Evolutionary conservation across 805 yeast genomes (phyloP), one percentile per base, ranked within the genome.

Genomic region (Saccharomycopsis sp.): DNA sequence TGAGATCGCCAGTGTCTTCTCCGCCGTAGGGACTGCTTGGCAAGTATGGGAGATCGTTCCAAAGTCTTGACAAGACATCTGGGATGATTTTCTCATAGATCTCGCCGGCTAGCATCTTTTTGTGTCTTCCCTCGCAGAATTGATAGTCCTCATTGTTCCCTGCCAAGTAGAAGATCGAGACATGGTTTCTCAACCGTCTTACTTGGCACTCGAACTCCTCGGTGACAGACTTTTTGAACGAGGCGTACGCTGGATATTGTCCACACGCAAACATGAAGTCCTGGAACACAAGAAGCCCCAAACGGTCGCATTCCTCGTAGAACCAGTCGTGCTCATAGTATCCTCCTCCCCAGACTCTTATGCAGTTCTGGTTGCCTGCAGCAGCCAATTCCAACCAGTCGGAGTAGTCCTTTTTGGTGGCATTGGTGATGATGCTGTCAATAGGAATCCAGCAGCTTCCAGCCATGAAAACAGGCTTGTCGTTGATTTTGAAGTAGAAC

Each of bases 211-310:
- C 63, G 1, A 70, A 73, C 61, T 79, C 84, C 12, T 62, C 57
- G 8, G 61, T 41, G 2, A 80, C 79, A 50, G 64, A 66, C 3
- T 64, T 65, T 21, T 71, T 62, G 59, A 77, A 77, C 12, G 63
- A 67, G 2, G 64, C 64, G 60, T 75, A 70, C 2, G 71, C 77
- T 2, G 83, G 83, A 59, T 80, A 80, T 53, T 75, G 79, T 1
- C 82, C 83, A 68, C 84, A 79, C 1, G 80, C 83, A 70, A 80
- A 79, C 82, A 79, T 75, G 64, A 79, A 78, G 63, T 80, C 84
- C 56, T 80, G 83, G 81, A 82, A 80, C 7, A 80, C 75, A 63
- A 80, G 51, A 9, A 80, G 55, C 24, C 61, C 61, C 3, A 57
- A 23, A 23, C 55, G 2, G 61, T 78, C 81, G 65, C 81, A 78